Conservation (phyloP, 208 protist species). For the Crithidia expoeki region DNA sequence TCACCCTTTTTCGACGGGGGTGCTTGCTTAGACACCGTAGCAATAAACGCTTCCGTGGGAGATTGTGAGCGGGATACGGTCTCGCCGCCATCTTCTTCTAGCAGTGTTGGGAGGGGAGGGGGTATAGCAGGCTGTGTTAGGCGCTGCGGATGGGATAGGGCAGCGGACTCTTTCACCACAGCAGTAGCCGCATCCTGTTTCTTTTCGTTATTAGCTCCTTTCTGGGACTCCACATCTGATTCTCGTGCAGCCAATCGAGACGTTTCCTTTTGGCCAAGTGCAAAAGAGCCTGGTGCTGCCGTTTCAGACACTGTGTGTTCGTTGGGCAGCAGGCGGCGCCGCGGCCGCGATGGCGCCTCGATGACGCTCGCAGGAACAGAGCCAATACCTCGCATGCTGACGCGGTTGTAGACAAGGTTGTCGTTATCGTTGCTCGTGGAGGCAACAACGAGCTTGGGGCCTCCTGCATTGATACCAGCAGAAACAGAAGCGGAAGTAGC, state of each 20-base stretch:
- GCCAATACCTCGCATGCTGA: conserved; percentile 23
- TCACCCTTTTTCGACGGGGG: no score
- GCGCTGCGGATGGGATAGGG: neutral
- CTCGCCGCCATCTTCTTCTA: neutral
- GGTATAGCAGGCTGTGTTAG: neutral
- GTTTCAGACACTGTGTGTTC: conserved; percentile 17
- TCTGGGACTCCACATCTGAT: no score
- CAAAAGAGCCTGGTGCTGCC: no score
- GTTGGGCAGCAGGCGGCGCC: conserved; percentile 18
- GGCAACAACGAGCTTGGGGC: neutral
- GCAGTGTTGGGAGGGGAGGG: neutral
- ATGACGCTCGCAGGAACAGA: conserved; percentile 25
- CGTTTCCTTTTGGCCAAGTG: no score
- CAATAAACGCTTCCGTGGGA: no score
- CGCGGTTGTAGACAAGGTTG: conserved; percentile 25
- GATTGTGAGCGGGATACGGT: no score
- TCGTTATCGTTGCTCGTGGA: neutral
- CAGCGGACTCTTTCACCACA: neutral
- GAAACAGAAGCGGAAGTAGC: neutral
- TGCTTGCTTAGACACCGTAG: no score
- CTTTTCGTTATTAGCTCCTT: no score
- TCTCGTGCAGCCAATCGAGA: no score
- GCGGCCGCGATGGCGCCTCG: conserved; percentile 20
- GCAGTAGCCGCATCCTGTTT: no score
- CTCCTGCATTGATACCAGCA: neutral